Evolutionary conservation across 2,329 filamentous ascomycete genomes (phyloP).

Genomic region (Colletotrichum ledebouriae): DNA sequence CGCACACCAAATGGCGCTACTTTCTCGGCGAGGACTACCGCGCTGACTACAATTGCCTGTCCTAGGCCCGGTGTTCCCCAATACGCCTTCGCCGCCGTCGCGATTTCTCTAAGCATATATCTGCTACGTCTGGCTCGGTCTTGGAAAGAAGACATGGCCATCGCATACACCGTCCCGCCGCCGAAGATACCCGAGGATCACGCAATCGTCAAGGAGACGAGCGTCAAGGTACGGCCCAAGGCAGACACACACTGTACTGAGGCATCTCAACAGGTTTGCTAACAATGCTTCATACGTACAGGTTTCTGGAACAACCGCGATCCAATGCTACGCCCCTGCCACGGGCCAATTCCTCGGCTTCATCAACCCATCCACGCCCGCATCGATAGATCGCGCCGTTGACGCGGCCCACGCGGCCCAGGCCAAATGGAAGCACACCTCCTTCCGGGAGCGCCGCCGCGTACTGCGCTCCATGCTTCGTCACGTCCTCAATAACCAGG

Average conservation of each 20-base stretch:
- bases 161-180: constrained; percentile 71
- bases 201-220: constrained; percentile 69
- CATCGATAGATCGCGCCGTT: constrained; percentile 84
- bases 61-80: constrained; percentile 45
- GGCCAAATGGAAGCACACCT: constrained; percentile 80
- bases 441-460: constrained; percentile 80
- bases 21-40: neutral
- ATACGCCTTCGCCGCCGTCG: constrained; percentile 47
- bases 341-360: constrained; percentile 87
- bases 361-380: constrained; percentile 81
- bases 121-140: constrained; percentile 49
- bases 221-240: constrained; percentile 65
- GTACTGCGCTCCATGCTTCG: constrained; percentile 86
- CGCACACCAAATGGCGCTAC: constrained; percentile 25
- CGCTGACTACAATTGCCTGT: constrained; percentile 5
- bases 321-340: constrained; percentile 91
- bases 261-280: neutral
- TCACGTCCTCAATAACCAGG: constrained; percentile 89
- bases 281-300: constrained; percentile 45
- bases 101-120: constrained; percentile 49
- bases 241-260: too few species aligned
- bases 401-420: constrained; percentile 82
- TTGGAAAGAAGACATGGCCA: constrained; percentile 56
- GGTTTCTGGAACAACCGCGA: constrained; percentile 73
- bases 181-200: constrained; percentile 73